phyloP scores from a whole-genome alignment of 2,329 filamentous ascomycete species.

The Colletotrichum destructivum region DNA sequence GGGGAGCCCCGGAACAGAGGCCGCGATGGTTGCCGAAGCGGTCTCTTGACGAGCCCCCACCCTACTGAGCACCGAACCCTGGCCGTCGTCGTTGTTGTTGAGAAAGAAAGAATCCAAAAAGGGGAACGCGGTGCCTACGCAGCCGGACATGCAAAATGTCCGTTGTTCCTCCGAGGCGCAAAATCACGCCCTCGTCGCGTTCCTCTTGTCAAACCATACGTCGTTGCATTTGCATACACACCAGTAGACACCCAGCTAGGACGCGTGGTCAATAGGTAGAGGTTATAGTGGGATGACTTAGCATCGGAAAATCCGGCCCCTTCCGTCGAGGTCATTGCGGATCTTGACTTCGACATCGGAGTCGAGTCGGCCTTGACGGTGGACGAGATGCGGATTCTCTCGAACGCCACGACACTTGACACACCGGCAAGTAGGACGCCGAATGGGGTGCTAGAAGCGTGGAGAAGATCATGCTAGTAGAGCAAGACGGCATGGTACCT shows the following conservation, averaged over 20 bases:
- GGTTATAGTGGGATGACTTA: conserved; percentile 46
- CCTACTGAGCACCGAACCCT: neutral
- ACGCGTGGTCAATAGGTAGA: conserved; percentile 52
- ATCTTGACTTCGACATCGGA: conserved; percentile 50
- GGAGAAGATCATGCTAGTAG: neutral
- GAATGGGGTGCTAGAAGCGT: neutral
- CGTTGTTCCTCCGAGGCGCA: conserved; percentile 15
- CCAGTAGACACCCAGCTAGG: conserved; percentile 45
- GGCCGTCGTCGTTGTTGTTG: neutral
- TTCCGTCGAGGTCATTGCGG: conserved; percentile 49
- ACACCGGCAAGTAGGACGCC: conserved; percentile 9
- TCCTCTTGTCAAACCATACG: conserved; percentile 27
- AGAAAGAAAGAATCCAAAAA: conserved; percentile 9
- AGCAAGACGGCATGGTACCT: neutral
- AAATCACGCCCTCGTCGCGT: conserved; percentile 3
- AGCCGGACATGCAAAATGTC: conserved; percentile 9
- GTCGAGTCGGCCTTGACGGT: conserved; percentile 31
- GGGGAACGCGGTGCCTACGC: conserved; percentile 22
- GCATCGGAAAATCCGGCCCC: conserved; percentile 44
- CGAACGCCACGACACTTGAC: conserved; percentile 3
- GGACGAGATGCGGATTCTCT: conserved; percentile 12
- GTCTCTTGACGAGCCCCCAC: neutral
- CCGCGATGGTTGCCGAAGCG: neutral
- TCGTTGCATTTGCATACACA: conserved; percentile 39
- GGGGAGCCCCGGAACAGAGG: too few species aligned